phyloP scores from a whole-genome alignment of 164 flowering plant species.

The Tinospora cordifolia region DNA sequence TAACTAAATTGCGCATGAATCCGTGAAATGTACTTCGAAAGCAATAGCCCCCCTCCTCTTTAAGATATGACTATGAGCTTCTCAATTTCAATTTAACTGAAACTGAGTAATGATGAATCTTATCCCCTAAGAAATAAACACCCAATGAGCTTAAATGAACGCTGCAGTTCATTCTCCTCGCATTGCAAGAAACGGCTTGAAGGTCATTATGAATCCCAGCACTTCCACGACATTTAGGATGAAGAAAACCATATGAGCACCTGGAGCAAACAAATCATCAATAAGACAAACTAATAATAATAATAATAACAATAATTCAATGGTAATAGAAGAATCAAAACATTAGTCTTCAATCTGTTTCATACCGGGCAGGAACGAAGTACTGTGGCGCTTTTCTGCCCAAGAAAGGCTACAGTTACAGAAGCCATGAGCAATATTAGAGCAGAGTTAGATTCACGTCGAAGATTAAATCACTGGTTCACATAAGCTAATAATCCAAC shows the following conservation, averaged over 20 bases:
- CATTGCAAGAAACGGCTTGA: not conserved
- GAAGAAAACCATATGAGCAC: not conserved
- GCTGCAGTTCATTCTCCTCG: not conserved
- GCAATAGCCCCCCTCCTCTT: no score
- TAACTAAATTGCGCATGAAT: no score
- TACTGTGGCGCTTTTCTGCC: constrained; percentile 46
- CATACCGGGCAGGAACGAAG: constrained; percentile 57
- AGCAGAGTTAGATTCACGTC: not conserved
- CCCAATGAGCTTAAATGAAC: not conserved
- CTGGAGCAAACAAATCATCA: not conserved
- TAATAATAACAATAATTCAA: no score
- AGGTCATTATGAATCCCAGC: constrained; percentile 1
- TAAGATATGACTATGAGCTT: not conserved
- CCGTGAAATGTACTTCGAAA: no score
- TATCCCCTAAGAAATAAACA: not conserved
- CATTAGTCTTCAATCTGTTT: not conserved
- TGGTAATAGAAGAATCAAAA: not conserved
- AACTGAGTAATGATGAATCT: not conserved
- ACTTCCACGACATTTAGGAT: constrained; percentile 4
- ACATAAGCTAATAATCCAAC: not conserved
- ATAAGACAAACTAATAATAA: no score
- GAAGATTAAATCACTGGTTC: not conserved
- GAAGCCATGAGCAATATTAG: not conserved
- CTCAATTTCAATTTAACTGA: not conserved
- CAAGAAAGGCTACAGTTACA: constrained; percentile 45